Evolutionary conservation across 2,329 filamentous ascomycete species (phyloP), one percentile per base, ranked within the genome.

Genomic region (Colletotrichum zoysiae): DNA sequence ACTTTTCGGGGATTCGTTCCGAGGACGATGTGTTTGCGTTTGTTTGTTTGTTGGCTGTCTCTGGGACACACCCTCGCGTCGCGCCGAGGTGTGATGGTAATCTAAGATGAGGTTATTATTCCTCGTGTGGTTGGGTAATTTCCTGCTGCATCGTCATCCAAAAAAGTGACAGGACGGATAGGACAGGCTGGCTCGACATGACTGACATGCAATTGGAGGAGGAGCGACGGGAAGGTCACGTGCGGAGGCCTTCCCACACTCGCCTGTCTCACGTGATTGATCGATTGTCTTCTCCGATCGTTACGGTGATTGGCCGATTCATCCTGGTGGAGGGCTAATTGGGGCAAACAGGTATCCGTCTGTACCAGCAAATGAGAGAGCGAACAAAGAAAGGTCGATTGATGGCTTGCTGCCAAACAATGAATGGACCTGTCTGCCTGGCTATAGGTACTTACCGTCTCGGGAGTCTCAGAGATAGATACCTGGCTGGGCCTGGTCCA

Each of bases 51-150:
- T 30, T 30, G 3, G 30, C 4, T 30, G 30, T 30, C 30, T 5
- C 0, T 30, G 2, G 30, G 30, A 30, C 30, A 30, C 20, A 38
- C 56, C 30, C 64, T 62, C 30, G 65, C 55, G 58, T 62, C 38
- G 65, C 55, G 58, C 44, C 42, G 50, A 58, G 38, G 51, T 63
- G 65, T 68, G 35, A 46, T 51, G 58, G 57, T 30, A 30, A 30
- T 30, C 30, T 56, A 40, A 67, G 65, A 69, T 71, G 51, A 71
- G 69, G 59, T 48, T 71, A 55, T 69, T 65, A 55, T 69, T 65
- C 66, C 62, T 63, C 62, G 58, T 55, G 44, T 57, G 51, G 64
- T 60, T 61, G 56, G 40, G 69, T 70, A 72, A 72, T 72, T 72
- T 72, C 65, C 65, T 59, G 33, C 65, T 59, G 33, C 23, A 59